Conservation (phyloP, 1,284 basidiomycete genomes). For the Boletus semigastroideus region DNA sequence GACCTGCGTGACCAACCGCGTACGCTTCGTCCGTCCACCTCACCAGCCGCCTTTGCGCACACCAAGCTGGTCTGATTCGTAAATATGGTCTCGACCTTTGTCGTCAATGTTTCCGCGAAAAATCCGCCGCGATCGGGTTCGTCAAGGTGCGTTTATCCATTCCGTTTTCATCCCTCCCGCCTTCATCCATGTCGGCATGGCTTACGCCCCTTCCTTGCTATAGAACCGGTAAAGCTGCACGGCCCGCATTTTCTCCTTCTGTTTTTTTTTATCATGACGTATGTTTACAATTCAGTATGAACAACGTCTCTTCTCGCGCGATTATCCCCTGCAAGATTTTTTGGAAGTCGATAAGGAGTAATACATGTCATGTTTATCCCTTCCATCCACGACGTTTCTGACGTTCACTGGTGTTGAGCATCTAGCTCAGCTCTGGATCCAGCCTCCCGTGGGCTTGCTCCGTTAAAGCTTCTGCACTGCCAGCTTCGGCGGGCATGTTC, state of each 20-base stretch:
- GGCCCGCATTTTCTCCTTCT: background rate
- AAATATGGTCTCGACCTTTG: slow-evolving; percentile 95
- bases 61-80: slow-evolving; percentile 95
- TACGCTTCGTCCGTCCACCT: background rate
- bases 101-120: slow-evolving; percentile 98
- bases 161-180: no score
- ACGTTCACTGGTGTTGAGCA: no score
- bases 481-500: no score
- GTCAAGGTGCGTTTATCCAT: slow-evolving; percentile 68
- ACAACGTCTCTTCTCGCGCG: background rate
- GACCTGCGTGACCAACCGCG: background rate
- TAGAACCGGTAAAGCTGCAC: slow-evolving; percentile 5
- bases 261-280: background rate
- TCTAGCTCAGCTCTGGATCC: no score
- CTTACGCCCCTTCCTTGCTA: background rate
- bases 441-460: no score
- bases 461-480: no score
- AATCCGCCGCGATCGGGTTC: slow-evolving; percentile 91
- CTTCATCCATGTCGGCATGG: background rate
- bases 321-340: no score
- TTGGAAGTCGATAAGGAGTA: no score
- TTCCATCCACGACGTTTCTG: no score
- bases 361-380: no score
- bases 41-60: slow-evolving; percentile 87
- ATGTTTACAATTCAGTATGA: background rate